A percentile compares a stretch with the other conserved stretches of the same genome.
These are phyloP conservation scores for Nidularia sp. DNA, from an alignment of 768 basidiomycete genomes.

Conservation along the genomic window DNA sequence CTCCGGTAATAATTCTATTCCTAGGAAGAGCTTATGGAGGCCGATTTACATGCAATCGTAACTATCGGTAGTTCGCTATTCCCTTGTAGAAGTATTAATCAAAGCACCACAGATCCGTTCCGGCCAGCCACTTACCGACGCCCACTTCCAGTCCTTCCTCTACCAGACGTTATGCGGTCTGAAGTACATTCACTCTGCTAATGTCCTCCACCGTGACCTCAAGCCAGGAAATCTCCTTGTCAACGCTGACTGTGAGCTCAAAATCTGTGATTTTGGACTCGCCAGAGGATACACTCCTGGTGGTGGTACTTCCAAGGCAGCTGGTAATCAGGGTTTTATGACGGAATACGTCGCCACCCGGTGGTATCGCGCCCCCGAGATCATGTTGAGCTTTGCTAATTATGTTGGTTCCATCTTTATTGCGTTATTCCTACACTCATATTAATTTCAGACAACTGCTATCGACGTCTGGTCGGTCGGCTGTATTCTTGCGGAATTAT, in stretches of 20 bases:
- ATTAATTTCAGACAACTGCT: constrained; percentile 59
- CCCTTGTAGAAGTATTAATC: neutral
- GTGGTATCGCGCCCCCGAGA: constrained; percentile 98
- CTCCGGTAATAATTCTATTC: constrained; percentile 4
- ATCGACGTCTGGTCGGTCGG: constrained; percentile 98
- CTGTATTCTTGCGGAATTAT: constrained; percentile 89
- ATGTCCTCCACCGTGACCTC: constrained; percentile 94
- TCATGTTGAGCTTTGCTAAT: constrained; percentile 96
- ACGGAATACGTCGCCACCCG: constrained; percentile 99
- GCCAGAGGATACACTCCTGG: constrained; percentile 92
- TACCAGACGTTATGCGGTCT: constrained; percentile 98
- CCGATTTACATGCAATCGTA: constrained; percentile 97
- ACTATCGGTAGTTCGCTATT: constrained; percentile 14
- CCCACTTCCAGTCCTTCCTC: constrained; percentile 93
- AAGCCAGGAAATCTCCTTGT: constrained; percentile 95
- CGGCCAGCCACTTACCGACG: constrained; percentile 83
- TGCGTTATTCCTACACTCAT: constrained; percentile 6
- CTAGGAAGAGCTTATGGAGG: constrained; percentile 99
- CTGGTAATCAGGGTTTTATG: constrained; percentile 93
- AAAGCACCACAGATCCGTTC: constrained; percentile 61
- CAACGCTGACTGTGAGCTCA: constrained; percentile 97
- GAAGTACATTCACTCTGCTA: constrained; percentile 97
- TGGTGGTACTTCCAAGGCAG: constrained; percentile 65
- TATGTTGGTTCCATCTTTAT: constrained; percentile 53
- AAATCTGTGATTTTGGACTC: constrained; percentile 98